These are phyloP conservation scores for Tuber magnatum DNA, from an alignment of 495 filamentous ascomycete species.

Conservation along the genomic window DNA sequence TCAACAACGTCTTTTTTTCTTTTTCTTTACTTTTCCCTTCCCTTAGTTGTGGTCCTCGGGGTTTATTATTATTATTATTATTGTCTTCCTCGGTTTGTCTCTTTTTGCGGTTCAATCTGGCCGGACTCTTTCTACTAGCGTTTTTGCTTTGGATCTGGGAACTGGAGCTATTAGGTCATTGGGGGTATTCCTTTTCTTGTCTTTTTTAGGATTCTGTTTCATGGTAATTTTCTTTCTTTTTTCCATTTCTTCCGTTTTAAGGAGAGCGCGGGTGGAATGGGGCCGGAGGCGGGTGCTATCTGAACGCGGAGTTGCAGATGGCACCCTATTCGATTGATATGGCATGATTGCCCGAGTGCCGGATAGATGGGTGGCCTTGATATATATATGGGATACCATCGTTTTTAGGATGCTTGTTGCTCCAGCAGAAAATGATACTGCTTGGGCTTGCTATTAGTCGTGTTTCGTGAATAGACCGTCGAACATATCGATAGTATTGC, in stretches of 20 bases:
- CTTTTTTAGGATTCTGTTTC: not conserved
- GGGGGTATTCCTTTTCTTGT: not conserved
- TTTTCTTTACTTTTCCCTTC: constrained; percentile 9
- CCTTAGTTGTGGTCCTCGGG: constrained; percentile 24
- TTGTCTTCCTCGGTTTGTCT: not conserved
- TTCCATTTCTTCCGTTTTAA: not conserved
- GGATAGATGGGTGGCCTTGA: not conserved
- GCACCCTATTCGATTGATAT: not conserved
- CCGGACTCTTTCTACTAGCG: constrained; percentile 6
- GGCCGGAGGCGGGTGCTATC: constrained; percentile 1
- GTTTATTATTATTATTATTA: not conserved
- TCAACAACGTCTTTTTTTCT: constrained; percentile 14
- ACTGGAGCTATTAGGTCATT: constrained; percentile 4
- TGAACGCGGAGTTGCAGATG: not conserved
- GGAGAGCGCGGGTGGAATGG: not conserved
- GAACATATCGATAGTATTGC: not conserved
- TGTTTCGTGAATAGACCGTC: not conserved
- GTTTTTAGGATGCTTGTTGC: not conserved
- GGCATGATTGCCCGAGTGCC: not conserved
- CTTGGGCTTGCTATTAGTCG: not conserved
- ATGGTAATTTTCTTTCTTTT: constrained; percentile 1
- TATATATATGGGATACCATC: not conserved
- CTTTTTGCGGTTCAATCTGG: not conserved
- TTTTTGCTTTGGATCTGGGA: constrained; percentile 8
- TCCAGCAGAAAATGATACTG: not conserved